Evolutionary conservation across 2,329 filamentous ascomycete species (phyloP).

Genomic region (Ophiostoma sp.): DNA sequence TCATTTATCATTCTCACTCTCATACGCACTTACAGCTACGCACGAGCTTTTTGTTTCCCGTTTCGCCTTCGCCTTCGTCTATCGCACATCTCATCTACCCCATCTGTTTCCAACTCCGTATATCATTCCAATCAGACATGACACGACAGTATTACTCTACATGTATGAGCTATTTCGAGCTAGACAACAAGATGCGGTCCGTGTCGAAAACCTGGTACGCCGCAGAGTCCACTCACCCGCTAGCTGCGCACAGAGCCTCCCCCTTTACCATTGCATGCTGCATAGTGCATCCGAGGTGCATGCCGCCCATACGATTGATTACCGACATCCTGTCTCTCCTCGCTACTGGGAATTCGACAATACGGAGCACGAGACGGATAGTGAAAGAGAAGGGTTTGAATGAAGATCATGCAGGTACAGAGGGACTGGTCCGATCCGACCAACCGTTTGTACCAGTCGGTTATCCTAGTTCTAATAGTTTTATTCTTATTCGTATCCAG

Average conservation of each 20-base stretch:
- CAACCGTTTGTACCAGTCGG: neutral
- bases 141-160: neutral
- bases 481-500: neutral
- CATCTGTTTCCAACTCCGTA: neutral
- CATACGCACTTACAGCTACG: too few relatives aligned
- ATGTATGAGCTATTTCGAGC: too few relatives aligned
- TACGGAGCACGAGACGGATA: neutral
- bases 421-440: neutral
- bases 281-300: too few relatives aligned
- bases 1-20: neutral
- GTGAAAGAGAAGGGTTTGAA: slow-evolving; percentile 2
- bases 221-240: neutral
- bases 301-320: too few relatives aligned
- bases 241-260: slow-evolving; percentile 13
- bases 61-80: too few relatives aligned
- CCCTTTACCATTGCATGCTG: neutral
- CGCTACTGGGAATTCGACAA: neutral
- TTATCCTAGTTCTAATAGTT: too few relatives aligned
- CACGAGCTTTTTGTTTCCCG: too few relatives aligned
- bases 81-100: neutral
- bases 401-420: slow-evolving; percentile 4
- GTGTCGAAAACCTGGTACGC: neutral
- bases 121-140: neutral
- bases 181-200: slow-evolving; percentile 4
- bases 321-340: too few relatives aligned